Conservation (phyloP, 2,329 filamentous ascomycete genomes). For the Colletotrichum navitas region DNA sequence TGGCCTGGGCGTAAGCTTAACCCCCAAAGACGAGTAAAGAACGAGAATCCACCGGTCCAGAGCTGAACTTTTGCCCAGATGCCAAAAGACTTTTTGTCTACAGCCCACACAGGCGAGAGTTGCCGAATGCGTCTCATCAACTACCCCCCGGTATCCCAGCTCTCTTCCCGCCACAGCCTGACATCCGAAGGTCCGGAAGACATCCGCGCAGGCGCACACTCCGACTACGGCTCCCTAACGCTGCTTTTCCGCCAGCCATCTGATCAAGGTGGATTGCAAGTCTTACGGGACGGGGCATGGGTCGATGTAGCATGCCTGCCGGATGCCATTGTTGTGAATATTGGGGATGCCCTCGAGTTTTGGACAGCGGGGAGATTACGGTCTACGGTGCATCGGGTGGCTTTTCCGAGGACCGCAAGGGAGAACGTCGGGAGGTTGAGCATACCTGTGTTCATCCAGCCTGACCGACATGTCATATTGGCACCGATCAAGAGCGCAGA, state of each 20-base stretch:
- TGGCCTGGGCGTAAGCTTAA: constrained; percentile 72
- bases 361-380: constrained; percentile 92
- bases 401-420: constrained; percentile 65
- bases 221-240: constrained; percentile 81
- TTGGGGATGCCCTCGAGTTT: constrained; percentile 78
- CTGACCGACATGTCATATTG: constrained; percentile 37
- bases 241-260: constrained; percentile 81
- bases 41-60: background rate
- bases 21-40: background rate
- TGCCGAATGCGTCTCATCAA: constrained; percentile 60
- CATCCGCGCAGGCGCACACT: constrained; percentile 91
- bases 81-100: constrained; percentile 65
- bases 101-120: constrained; percentile 60
- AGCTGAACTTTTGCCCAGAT: constrained; percentile 39
- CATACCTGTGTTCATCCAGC: constrained; percentile 42
- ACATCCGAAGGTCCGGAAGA: constrained; percentile 62
- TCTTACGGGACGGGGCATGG: constrained; percentile 73
- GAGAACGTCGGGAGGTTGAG: constrained; percentile 42
- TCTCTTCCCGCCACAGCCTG: constrained; percentile 59
- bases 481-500: constrained; percentile 22
- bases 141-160: constrained; percentile 77
- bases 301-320: constrained; percentile 48
- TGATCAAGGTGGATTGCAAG: constrained; percentile 88
- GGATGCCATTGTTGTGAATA: constrained; percentile 78
- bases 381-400: constrained; percentile 89